Conservation (phyloP, 441 rosid species). For the Raphanus hybrid region DNA sequence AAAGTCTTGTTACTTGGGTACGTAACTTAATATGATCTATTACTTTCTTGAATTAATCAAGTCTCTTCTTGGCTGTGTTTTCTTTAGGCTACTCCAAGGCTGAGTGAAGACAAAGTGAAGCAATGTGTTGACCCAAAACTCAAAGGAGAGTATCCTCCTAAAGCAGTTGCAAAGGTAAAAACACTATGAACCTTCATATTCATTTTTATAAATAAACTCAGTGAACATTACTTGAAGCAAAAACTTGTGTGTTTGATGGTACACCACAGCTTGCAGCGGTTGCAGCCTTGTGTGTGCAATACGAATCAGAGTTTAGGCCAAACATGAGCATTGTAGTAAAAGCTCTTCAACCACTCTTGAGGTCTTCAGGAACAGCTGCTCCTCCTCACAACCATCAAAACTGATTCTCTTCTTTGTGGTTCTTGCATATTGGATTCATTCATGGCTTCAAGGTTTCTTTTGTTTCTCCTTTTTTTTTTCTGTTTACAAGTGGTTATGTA, state of each 20-base stretch:
- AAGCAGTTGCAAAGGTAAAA: constrained; percentile 89
- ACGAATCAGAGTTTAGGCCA: constrained; percentile 75
- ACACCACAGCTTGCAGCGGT: constrained; percentile 63
- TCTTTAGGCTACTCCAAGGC: constrained; percentile 85
- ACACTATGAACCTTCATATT: not conserved
- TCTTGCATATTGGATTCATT: not conserved
- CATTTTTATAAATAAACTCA: not conserved
- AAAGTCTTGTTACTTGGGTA: constrained; percentile 98
- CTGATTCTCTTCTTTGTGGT: constrained; percentile 11
- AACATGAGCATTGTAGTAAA: constrained; percentile 76
- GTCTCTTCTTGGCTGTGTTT: constrained; percentile 11
- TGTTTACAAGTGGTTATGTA: constrained; percentile 25
- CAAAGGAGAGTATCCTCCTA: constrained; percentile 86
- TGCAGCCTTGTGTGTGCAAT: constrained; percentile 73
- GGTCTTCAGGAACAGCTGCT: constrained; percentile 49
- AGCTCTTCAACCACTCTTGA: constrained; percentile 72
- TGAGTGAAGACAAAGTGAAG: constrained; percentile 94
- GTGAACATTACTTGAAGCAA: not conserved
- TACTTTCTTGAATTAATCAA: not conserved
- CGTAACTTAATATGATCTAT: constrained; percentile 23
- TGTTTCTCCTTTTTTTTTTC: not conserved
- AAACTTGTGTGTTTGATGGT: constrained; percentile 3
- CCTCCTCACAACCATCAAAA: constrained; percentile 42
- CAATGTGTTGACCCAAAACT: constrained; percentile 96
- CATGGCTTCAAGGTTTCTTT: constrained; percentile 14